Evolutionary conservation across 306 rosid genomes (phyloP), one percentile per base, ranked within the genome.

Genomic region (Lablab purpureus): DNA sequence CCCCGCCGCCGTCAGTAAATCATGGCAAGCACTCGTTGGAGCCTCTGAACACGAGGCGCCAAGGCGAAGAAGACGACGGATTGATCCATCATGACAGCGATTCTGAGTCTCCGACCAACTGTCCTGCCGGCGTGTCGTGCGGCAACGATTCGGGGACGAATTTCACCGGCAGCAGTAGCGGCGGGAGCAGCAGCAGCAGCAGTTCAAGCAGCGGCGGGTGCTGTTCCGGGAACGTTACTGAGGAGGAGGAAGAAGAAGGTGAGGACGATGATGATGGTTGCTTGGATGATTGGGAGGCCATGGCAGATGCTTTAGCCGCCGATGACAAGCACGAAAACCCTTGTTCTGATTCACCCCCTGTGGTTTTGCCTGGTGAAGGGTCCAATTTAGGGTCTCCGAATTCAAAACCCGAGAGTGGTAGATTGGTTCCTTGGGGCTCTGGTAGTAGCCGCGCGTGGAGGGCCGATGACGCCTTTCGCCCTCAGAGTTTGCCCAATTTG

Each of bases 221-320:
- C 78, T 93, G 87, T 80, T 95, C 99, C 0, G 99, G 99, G 34
- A 91, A 90, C 84, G 74, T 91, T 56, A 89, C 97, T 0, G 98
- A 90, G 67, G 96, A 86, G 40, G 92, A 92, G 19, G 91, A 73
- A 0, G 79, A 64, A 0, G 82, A 77, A 5, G 91, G 67, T 5
- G 91, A 75, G 28, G 90, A 83, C 7, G 90, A 77, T 1, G 98
- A 90, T 80, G 98, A 91, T 83, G 99, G 79, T 5, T 89, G 97
- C 80, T 87, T 95, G 87, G 99, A 95, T 84, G 99, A 95, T 84
- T 95, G 99, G 99, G 99, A 95, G 90, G 97, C 96, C 41, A 62
- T 95, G 90, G 99, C 99, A 2, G 99, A 95, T 79, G 97, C 99
- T 67, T 82, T 93, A 82, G 98, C 93, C 21, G 98, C 97, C 67